Conservation (phyloP, 352 stramenopile genomes). For the Globisporangium carolinianum region DNA sequence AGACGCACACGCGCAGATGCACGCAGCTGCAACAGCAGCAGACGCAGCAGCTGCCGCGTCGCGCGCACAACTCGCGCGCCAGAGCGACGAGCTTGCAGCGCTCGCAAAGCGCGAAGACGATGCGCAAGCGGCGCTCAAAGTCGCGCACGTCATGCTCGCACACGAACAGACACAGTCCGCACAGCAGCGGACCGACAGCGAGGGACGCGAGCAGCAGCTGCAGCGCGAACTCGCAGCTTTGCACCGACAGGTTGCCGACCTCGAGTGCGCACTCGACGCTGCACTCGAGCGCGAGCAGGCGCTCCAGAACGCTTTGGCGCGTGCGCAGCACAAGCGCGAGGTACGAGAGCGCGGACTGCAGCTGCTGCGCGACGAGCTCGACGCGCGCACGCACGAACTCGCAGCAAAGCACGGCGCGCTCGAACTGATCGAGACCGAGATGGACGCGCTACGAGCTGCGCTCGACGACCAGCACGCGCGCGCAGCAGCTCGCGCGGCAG, state of each 20-base stretch:
- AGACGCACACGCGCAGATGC: not conserved
- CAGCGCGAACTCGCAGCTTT: constrained; percentile 41
- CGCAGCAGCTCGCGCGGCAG: constrained; percentile 44
- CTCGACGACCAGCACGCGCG: constrained; percentile 50
- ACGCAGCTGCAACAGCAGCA: not conserved
- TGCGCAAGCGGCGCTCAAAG: constrained; percentile 46
- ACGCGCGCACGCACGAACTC: constrained; percentile 25
- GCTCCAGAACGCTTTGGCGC: constrained; percentile 27
- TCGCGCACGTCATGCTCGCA: constrained; percentile 70
- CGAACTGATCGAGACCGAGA: constrained; percentile 63
- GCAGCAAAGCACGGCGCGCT: constrained; percentile 45
- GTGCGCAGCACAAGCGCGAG: constrained; percentile 12
- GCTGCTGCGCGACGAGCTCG: constrained; percentile 12
- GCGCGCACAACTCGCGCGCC: constrained; percentile 13
- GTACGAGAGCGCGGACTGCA: constrained; percentile 18
- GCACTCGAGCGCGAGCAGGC: constrained; percentile 35
- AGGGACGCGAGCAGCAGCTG: constrained; percentile 31
- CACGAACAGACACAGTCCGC: constrained; percentile 52
- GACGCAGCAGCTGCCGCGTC: not conserved
- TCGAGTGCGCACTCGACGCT: constrained; percentile 54
- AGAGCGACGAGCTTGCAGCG: constrained; percentile 14
- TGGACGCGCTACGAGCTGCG: constrained; percentile 47
- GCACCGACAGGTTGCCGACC: constrained; percentile 47
- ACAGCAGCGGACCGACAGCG: constrained; percentile 24
- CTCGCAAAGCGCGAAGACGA: constrained; percentile 48